Evolutionary conservation across 169 alveolate genomes (phyloP), one percentile per base, ranked within the genome.

Genomic region (Plasmodium gaboni): DNA sequence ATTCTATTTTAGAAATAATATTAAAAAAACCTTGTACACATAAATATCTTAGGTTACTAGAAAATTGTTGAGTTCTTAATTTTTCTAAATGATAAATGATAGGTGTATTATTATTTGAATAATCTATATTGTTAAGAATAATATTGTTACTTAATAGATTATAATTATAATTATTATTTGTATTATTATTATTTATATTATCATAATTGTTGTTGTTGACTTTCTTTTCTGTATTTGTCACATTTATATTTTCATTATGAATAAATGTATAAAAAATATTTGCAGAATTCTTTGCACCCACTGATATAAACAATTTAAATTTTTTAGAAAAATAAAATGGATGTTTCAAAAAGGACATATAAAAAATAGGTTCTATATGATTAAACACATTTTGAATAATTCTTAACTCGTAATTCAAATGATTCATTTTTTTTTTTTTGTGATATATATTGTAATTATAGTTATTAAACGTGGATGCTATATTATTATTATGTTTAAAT

Each of bases 251-350:
- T 38, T 38, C 46, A 38, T 38, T 38, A 38, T 38, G 46, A 38
- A 38, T 9, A 53, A 55, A 50, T 5, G 70, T 50, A 63, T 83
- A 83, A 83, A 83, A 83, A 24, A 83, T 26, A 13, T 83, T 50
- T 5, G 59, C 69, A 24, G 91, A 83, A 51, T 83, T 83, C 53
- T 83, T 83, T 55, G 91, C 91, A 5, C 91, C 91, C 12, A 83
- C 91, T 50, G 74, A 68, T 12, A 53, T 19, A 55, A 83, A 28
- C 46, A 83, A 12, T 68, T 70, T 55, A n/a, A 83, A 70, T 46
- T 57, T 67, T 50, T n/a, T 55, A 46, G 60, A 83, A 51, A 42
- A 26, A 61, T 83, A 48, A 69, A 83, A 83, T 15, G 91, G 50
- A 46, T 50, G 69, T 48, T 83, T 50, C 12, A 83, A 83, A 63